These are phyloP conservation scores for Bacterosira constricta DNA, from an alignment of 108 stramenopile species.

Conservation along the genomic window DNA sequence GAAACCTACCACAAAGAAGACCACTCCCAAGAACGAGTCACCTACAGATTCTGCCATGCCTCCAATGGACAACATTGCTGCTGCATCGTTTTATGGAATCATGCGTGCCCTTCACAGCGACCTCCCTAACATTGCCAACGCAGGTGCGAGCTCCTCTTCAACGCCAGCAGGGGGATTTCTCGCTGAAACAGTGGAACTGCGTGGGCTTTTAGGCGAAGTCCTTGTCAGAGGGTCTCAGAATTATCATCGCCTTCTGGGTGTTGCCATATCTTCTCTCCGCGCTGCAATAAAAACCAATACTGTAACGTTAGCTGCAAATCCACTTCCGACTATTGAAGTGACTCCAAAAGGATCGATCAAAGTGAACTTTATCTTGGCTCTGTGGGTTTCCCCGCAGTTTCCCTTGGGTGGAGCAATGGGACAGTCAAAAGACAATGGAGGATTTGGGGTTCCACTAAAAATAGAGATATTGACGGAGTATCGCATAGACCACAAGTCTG, in stretches of 20 bases:
- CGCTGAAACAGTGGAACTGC: slow-evolving; percentile 54
- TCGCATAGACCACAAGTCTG: slow-evolving; percentile 49
- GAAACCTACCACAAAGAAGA: not conserved
- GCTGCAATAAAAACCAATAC: slow-evolving; percentile 45
- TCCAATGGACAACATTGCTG: slow-evolving; percentile 51
- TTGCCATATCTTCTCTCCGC: slow-evolving; percentile 48
- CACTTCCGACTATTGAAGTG: slow-evolving; percentile 46
- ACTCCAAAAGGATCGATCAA: slow-evolving; percentile 47
- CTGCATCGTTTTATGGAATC: slow-evolving; percentile 61
- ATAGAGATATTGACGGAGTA: slow-evolving; percentile 69
- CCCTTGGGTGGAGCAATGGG: slow-evolving; percentile 17
- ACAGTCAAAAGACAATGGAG: slow-evolving; percentile 14
- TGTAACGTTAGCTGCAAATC: slow-evolving; percentile 44
- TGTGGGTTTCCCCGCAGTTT: slow-evolving; percentile 45
- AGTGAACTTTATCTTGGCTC: slow-evolving; percentile 42
- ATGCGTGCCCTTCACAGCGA: slow-evolving; percentile 58
- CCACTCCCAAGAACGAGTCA: not conserved
- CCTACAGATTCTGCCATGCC: slow-evolving; percentile 17
- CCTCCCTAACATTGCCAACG: slow-evolving; percentile 34
- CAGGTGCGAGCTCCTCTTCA: slow-evolving; percentile 10
- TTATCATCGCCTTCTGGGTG: slow-evolving; percentile 56
- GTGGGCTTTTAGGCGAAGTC: slow-evolving; percentile 70
- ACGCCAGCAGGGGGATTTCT: slow-evolving; percentile 55
- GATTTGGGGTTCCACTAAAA: slow-evolving; percentile 57
- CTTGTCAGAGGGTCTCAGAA: slow-evolving; percentile 49